Evolutionary conservation across 306 rosid species (phyloP).

Genomic region (Astragalus membranaceus): DNA sequence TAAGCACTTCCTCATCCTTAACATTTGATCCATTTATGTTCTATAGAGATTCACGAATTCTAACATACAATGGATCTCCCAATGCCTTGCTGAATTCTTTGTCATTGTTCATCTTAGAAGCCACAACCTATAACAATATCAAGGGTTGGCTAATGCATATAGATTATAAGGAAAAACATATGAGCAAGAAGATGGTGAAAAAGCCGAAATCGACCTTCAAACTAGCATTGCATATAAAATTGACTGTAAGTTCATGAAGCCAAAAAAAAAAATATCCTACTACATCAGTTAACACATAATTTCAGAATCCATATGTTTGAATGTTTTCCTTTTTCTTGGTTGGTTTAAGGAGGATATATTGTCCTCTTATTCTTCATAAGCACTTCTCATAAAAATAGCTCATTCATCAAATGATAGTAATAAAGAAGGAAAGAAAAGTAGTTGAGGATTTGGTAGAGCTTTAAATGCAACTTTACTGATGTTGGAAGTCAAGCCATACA

Average conservation of each 20-base stretch:
- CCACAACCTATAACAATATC: constrained; percentile 50
- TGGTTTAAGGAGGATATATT: too few relatives aligned
- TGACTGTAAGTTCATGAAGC: not conserved
- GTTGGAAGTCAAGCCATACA: not conserved
- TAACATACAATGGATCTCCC: constrained; percentile 50
- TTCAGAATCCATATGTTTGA: not conserved
- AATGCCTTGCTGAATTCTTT: constrained; percentile 54
- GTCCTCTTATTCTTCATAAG: too few relatives aligned
- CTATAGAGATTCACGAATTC: constrained; percentile 48
- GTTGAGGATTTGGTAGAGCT: not conserved
- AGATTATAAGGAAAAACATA: not conserved
- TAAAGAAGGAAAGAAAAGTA: not conserved
- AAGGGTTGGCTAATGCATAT: not conserved
- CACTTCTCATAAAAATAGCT: not conserved
- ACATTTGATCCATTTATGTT: constrained; percentile 14
- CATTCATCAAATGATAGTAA: not conserved
- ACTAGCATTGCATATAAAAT: not conserved
- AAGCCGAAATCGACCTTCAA: not conserved
- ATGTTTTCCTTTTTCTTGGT: not conserved
- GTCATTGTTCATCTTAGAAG: constrained; percentile 47
- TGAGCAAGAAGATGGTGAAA: not conserved
- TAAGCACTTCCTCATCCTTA: constrained; percentile 21
- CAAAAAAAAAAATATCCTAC: constrained; percentile 3
- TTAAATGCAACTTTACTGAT: not conserved
- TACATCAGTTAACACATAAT: not conserved